Evolutionary conservation across 768 basidiomycete species (phyloP).

Genomic region (Fomitopsis pulvina): DNA sequence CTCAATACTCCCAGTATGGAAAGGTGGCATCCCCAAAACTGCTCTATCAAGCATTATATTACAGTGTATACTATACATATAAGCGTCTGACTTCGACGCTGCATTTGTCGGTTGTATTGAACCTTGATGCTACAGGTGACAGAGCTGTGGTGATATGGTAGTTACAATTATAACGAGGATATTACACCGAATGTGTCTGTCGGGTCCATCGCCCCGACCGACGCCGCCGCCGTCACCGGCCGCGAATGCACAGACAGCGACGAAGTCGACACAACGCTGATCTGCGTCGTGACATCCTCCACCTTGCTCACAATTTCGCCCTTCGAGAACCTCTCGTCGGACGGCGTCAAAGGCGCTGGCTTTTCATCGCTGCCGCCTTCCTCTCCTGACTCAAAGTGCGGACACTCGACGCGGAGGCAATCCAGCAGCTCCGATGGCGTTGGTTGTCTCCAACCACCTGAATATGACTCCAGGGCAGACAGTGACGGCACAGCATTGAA

Average conservation of each 20-base stretch:
- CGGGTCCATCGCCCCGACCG: background rate
- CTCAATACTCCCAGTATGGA: background rate
- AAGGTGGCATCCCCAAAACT: too few species aligned
- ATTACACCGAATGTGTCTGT: background rate
- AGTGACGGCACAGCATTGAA: conserved; percentile 13
- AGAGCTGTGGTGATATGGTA: background rate
- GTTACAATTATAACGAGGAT: background rate
- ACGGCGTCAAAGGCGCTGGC: conserved; percentile 3
- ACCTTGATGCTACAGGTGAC: too few species aligned
- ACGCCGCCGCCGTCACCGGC: background rate
- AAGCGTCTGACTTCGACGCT: too few species aligned
- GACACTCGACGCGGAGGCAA: background rate
- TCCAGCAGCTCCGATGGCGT: background rate
- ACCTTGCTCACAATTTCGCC: background rate
- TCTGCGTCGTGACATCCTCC: background rate
- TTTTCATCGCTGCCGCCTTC: background rate
- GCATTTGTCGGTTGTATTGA: too few species aligned
- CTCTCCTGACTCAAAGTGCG: background rate
- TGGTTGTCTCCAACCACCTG: background rate
- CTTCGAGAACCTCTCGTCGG: background rate
- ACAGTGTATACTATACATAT: too few species aligned
- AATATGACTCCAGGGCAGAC: conserved; percentile 12
- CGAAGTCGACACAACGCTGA: background rate
- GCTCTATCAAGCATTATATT: too few species aligned
- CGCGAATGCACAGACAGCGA: background rate